phyloP scores from a whole-genome alignment of 257 asterid species.

The Forsythia suspensa region DNA sequence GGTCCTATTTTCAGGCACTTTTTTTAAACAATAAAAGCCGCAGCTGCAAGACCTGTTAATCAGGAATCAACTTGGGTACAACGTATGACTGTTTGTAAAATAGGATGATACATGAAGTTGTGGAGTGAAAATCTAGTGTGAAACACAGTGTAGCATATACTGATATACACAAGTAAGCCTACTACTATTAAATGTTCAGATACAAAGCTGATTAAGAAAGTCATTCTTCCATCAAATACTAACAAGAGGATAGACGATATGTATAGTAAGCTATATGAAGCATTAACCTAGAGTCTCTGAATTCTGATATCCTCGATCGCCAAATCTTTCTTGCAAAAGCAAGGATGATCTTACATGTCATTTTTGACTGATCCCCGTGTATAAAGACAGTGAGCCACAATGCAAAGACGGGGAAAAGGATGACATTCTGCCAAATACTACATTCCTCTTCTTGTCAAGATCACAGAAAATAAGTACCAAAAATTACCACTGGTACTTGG shows the following conservation, averaged over 20 bases:
- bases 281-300: background rate
- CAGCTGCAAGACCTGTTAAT: too few relatives aligned
- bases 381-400: background rate
- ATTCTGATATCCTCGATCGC: background rate
- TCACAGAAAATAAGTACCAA: background rate
- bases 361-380: background rate
- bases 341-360: background rate
- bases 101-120: background rate
- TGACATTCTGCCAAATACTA: background rate
- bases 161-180: background rate
- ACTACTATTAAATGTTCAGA: too few relatives aligned
- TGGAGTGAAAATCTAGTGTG: background rate
- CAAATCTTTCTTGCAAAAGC: background rate
- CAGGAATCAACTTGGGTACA: too few relatives aligned
- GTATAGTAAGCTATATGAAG: background rate
- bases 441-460: background rate
- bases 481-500: constrained; percentile 83
- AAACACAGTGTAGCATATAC: background rate
- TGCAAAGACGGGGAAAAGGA: background rate
- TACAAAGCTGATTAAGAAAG: background rate
- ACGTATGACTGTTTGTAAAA: too few relatives aligned
- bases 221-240: background rate
- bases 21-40: too few relatives aligned
- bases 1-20: too few relatives aligned
- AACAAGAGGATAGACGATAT: background rate